Evolutionary conservation across 2,329 filamentous ascomycete species (phyloP).

Genomic region (Colletotrichum australisinense): DNA sequence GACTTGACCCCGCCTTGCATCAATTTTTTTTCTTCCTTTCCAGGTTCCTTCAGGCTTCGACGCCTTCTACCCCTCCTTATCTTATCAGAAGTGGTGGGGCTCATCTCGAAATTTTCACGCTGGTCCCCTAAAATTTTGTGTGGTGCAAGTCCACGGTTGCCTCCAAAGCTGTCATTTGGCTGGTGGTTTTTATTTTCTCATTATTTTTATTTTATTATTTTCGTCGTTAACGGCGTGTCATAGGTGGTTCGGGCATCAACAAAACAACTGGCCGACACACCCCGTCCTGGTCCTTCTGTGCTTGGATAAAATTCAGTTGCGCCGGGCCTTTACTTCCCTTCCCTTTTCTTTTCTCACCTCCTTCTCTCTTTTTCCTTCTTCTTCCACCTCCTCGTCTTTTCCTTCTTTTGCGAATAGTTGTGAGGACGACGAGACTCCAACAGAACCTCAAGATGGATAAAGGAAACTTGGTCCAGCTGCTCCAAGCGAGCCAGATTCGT

Average conservation of each 20-base stretch:
- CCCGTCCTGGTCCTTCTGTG: slow-evolving; percentile 2
- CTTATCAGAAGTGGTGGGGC: slow-evolving; percentile 35
- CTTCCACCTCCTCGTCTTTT: slow-evolving; percentile 30
- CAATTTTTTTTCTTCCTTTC: slow-evolving; percentile 18
- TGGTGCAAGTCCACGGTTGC: background rate
- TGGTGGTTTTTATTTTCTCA: background rate
- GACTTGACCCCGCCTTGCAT: slow-evolving; percentile 32
- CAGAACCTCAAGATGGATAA: slow-evolving; percentile 52
- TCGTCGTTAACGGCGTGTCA: slow-evolving; percentile 12
- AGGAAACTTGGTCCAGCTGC: slow-evolving; percentile 85
- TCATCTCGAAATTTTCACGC: slow-evolving; percentile 36
- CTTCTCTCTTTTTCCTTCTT: slow-evolving; percentile 32
- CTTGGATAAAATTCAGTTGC: slow-evolving; percentile 31
- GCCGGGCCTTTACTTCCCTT: slow-evolving; percentile 29
- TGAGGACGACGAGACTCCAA: slow-evolving; percentile 31
- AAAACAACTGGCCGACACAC: slow-evolving; percentile 22
- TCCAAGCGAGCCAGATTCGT: slow-evolving; percentile 91
- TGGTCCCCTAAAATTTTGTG: slow-evolving; percentile 35
- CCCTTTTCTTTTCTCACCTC: slow-evolving; percentile 34
- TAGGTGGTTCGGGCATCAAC: slow-evolving; percentile 33
- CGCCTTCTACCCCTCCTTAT: slow-evolving; percentile 24
- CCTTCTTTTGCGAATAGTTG: slow-evolving; percentile 28
- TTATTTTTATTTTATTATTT: slow-evolving; percentile 14
- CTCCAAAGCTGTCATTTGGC: background rate
- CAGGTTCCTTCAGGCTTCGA: background rate